Percentiles rank a stretch among this genome's conserved stretches.
These are phyloP conservation scores for Sugiyamaella pinicola DNA, from an alignment of 1,139 yeast genomes.

Conservation along the genomic window DNA sequence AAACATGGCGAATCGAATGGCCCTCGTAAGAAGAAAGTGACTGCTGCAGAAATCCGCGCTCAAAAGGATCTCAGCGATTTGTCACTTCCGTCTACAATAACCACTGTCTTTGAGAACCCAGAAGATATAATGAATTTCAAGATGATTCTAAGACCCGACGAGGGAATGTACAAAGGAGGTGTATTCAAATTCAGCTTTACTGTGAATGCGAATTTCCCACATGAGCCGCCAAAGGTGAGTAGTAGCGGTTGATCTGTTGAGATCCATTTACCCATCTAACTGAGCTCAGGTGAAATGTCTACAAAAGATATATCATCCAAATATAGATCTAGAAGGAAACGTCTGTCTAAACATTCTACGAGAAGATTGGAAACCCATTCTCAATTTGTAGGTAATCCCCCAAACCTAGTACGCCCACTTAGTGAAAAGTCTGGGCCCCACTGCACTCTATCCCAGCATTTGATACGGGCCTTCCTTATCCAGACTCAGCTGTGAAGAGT, in stretches of 20 bases:
- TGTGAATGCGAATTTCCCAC: constrained; percentile 77
- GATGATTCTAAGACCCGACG: constrained; percentile 67
- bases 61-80: constrained; percentile 67
- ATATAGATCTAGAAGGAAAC: constrained; percentile 86
- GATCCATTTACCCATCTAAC: background rate
- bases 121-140: constrained; percentile 62
- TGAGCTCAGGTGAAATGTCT: constrained; percentile 36
- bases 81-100: constrained; percentile 66
- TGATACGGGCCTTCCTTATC: too few species aligned
- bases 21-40: constrained; percentile 48
- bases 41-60: constrained; percentile 49
- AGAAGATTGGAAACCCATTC: constrained; percentile 96
- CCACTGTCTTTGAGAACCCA: constrained; percentile 57
- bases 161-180: constrained; percentile 78
- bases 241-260: background rate
- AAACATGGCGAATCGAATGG: constrained; percentile 32
- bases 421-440: too few species aligned
- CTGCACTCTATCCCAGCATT: background rate
- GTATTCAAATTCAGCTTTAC: constrained; percentile 64
- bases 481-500: too few species aligned
- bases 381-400: constrained; percentile 59
- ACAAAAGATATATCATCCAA: constrained; percentile 79
- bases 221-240: constrained; percentile 85
- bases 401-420: too few species aligned
- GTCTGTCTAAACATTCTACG: constrained; percentile 87